These are phyloP conservation scores for Melaleuca alternifolia DNA, from an alignment of 345 rosid species.

Conservation along the genomic window DNA sequence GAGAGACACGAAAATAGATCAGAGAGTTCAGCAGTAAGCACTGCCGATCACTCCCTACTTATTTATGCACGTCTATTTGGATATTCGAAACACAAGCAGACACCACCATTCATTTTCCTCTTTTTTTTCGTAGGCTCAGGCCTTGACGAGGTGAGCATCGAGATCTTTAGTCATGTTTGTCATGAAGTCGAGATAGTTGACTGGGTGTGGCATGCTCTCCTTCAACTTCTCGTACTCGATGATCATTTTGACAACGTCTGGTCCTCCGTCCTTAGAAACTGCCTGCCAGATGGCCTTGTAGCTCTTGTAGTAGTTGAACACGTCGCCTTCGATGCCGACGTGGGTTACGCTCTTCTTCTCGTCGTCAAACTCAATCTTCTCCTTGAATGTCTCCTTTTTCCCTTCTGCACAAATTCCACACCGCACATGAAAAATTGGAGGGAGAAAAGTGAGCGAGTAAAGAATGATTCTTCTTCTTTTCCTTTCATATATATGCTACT, in stretches of 20 bases:
- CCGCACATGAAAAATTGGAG: background rate
- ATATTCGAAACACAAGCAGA: background rate
- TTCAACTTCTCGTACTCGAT: slow-evolving; percentile 15
- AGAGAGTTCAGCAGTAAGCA: background rate
- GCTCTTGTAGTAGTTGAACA: background rate
- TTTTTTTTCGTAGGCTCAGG: background rate
- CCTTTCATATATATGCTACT: background rate
- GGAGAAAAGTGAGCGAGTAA: background rate
- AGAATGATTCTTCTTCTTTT: background rate
- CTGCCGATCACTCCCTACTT: background rate
- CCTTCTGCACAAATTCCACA: background rate
- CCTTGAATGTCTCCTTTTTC: background rate
- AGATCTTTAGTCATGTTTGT: background rate
- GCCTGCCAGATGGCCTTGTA: background rate
- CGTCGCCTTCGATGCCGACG: background rate
- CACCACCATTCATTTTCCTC: background rate
- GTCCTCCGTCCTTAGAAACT: background rate
- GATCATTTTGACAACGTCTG: background rate
- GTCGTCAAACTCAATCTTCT: background rate
- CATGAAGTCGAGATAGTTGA: slow-evolving; percentile 3
- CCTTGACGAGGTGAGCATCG: background rate
- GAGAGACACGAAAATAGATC: background rate
- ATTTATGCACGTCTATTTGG: background rate
- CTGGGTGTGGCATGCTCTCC: slow-evolving; percentile 1
- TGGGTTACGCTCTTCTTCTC: background rate